These are phyloP conservation scores for Coemansia sp. DNA, from an alignment of 192 early-diverging fungal species.

Conservation along the genomic window DNA sequence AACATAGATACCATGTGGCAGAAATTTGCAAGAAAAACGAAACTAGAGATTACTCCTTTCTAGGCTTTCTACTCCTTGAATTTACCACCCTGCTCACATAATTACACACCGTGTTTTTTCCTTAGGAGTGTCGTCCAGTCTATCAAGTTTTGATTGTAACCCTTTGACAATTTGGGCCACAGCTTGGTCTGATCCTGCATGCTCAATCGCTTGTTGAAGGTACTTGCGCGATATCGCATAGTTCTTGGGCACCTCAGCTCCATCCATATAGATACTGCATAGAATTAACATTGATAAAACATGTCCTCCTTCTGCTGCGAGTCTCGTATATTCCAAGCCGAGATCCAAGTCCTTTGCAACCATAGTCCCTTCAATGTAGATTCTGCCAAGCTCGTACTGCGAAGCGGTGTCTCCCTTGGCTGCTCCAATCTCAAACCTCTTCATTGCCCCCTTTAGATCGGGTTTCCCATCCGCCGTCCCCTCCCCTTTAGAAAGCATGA, in stretches of 20 bases:
- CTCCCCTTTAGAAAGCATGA: conserved; percentile 22
- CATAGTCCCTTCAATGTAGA: conserved; percentile 28
- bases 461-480: conserved; percentile 16
- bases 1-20: too few species aligned
- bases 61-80: too few species aligned
- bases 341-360: conserved; percentile 21
- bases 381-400: conserved; percentile 40
- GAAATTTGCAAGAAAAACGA: too few species aligned
- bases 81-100: conserved; percentile 10
- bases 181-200: conserved; percentile 8
- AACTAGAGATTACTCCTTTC: too few species aligned
- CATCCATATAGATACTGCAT: conserved; percentile 29
- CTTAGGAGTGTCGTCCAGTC: background rate
- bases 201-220: conserved; percentile 23
- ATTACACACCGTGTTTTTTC: conserved; percentile 12
- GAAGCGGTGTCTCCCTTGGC: conserved; percentile 23
- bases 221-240: conserved; percentile 5
- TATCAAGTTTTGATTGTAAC: conserved; percentile 21
- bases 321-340: conserved; percentile 35
- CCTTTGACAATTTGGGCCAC: conserved; percentile 6
- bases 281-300: conserved; percentile 34
- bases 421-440: conserved; percentile 35
- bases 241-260: conserved; percentile 15
- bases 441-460: conserved; percentile 20
- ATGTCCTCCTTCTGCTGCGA: conserved; percentile 32